phyloP scores from a whole-genome alignment of 2,329 filamentous ascomycete genomes.

The Diaporthe sp. region DNA sequence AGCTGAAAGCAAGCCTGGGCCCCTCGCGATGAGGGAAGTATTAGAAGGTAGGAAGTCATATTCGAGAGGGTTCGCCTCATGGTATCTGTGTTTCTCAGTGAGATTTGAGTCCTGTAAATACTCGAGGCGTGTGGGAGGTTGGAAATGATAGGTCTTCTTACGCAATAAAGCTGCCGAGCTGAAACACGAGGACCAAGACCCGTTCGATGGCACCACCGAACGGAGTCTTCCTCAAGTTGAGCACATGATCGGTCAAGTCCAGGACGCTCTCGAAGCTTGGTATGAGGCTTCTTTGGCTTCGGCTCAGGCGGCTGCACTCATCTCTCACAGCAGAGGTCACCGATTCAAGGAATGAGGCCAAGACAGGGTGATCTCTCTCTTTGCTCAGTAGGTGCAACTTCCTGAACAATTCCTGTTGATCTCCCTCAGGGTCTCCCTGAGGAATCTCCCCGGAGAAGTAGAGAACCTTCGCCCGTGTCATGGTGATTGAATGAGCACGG shows the following conservation, averaged over 20 bases:
- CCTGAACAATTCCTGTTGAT: constrained; percentile 14
- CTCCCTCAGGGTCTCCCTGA: constrained; percentile 37
- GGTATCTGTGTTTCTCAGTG: neutral
- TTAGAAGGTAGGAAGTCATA: neutral
- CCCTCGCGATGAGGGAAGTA: neutral
- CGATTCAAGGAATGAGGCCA: neutral
- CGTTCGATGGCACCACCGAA: constrained; percentile 35
- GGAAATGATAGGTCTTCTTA: neutral
- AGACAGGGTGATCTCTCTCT: neutral
- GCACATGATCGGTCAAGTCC: constrained; percentile 33
- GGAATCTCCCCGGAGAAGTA: constrained; percentile 38
- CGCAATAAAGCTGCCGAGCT: constrained; percentile 38
- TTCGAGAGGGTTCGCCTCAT: neutral
- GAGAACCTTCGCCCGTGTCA: constrained; percentile 26
- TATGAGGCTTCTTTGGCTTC: neutral
- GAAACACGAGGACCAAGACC: constrained; percentile 31
- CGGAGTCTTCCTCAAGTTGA: constrained; percentile 31
- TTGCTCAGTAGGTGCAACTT: constrained; percentile 9
- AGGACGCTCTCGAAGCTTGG: constrained; percentile 36
- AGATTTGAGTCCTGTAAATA: neutral
- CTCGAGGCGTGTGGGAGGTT: neutral
- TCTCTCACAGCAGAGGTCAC: neutral
- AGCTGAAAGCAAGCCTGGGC: neutral
- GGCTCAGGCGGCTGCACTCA: neutral
- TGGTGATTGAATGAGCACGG: neutral